Evolutionary conservation across 345 rosid species (phyloP).

Genomic region (Syzygium jambos): DNA sequence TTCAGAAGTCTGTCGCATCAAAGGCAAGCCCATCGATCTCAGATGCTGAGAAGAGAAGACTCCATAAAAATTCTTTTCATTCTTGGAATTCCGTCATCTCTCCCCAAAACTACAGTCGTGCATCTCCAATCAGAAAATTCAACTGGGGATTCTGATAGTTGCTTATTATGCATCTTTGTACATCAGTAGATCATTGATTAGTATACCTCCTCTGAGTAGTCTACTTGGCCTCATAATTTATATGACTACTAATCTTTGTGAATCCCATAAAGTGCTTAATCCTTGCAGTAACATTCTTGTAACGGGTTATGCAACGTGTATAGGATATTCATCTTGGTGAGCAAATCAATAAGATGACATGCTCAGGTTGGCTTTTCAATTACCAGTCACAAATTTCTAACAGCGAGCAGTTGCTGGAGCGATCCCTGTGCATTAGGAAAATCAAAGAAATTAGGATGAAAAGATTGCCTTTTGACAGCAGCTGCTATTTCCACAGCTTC

Average conservation of each 20-base stretch:
- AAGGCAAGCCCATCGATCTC: slow-evolving; percentile 33
- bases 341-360: neutral
- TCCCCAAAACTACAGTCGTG: neutral
- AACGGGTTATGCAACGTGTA: too few relatives aligned
- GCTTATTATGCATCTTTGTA: neutral
- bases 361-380: neutral
- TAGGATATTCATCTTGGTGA: neutral
- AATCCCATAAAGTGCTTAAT: neutral
- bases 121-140: neutral
- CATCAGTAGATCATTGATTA: neutral
- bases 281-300: too few relatives aligned
- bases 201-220: neutral
- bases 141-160: too few relatives aligned
- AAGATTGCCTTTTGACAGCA: neutral
- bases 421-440: neutral
- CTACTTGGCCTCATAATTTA: neutral
- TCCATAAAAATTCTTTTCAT: slow-evolving; percentile 11
- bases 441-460: neutral
- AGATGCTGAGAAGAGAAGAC: slow-evolving; percentile 47
- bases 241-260: too few relatives aligned
- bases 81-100: neutral
- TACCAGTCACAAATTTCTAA: neutral
- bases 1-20: slow-evolving; percentile 9
- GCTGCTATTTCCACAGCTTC: neutral
- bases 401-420: neutral